Evolutionary conservation across 768 basidiomycete genomes (phyloP).

Genomic region (Saitozyma sp.): DNA sequence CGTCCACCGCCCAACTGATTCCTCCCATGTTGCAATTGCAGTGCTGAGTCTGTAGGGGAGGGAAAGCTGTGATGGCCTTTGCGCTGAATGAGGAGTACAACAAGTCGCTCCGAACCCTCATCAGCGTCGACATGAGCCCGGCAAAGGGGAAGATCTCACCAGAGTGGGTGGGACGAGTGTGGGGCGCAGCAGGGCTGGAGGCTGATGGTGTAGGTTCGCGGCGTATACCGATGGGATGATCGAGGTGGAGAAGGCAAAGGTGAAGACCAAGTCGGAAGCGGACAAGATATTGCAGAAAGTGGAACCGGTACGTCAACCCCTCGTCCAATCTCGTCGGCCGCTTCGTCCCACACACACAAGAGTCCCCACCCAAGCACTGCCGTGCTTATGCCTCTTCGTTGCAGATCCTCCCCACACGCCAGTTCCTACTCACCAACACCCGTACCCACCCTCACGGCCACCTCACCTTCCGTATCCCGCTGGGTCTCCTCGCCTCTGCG

Average conservation of each 20-base stretch:
- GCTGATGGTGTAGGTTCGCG: slow-evolving; percentile 55
- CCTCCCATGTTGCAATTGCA: neutral
- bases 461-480: slow-evolving; percentile 72
- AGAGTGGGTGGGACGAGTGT: slow-evolving; percentile 56
- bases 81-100: slow-evolving; percentile 49
- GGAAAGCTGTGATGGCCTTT: slow-evolving; percentile 58
- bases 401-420: slow-evolving; percentile 71
- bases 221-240: slow-evolving; percentile 72
- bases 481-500: slow-evolving; percentile 64
- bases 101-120: slow-evolving; percentile 45
- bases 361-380: neutral
- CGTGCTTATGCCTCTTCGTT: too few species aligned
- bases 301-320: slow-evolving; percentile 61
- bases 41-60: slow-evolving; percentile 65
- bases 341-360: neutral
- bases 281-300: slow-evolving; percentile 63
- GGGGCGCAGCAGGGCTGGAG: slow-evolving; percentile 36
- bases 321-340: neutral
- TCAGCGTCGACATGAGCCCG: slow-evolving; percentile 82
- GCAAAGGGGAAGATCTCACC: slow-evolving; percentile 59
- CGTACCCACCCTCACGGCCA: slow-evolving; percentile 53
- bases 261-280: slow-evolving; percentile 69
- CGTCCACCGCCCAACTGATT: neutral
- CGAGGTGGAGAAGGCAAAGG: slow-evolving; percentile 63
- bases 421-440: slow-evolving; percentile 85